phyloP scores from a whole-genome alignment of 139 green algal species.

The Tetradesmus lagerheimii region DNA sequence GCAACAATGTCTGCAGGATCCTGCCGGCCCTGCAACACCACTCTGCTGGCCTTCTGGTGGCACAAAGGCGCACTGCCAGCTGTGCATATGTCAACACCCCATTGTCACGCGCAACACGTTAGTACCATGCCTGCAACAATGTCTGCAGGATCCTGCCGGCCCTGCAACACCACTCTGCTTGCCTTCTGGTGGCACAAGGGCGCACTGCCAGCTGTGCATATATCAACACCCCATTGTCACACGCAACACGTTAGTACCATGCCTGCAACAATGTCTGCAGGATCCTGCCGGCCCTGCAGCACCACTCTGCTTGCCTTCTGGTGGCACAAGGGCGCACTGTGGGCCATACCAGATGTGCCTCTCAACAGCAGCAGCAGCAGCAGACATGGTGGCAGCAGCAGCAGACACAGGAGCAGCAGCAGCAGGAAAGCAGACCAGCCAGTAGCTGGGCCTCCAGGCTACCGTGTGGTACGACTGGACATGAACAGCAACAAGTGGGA shows the following conservation, averaged over 20 bases:
- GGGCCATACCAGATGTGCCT: conserved; percentile 36
- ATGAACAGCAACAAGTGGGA: background rate
- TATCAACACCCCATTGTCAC: background rate
- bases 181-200: background rate
- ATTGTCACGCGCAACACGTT: background rate
- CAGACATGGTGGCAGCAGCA: background rate
- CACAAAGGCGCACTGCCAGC: too few species aligned
- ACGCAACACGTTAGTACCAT: background rate
- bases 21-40: background rate
- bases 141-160: background rate
- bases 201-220: background rate
- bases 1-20: background rate
- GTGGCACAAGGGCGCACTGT: conserved; percentile 16
- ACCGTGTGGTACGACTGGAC: conserved; percentile 35
- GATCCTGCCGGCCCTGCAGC: background rate
- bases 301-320: conserved; percentile 44
- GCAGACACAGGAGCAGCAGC: conserved; percentile 8
- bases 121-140: background rate
- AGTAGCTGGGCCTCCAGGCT: background rate
- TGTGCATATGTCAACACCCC: background rate
- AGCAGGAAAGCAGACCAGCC: background rate
- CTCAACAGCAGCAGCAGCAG: background rate
- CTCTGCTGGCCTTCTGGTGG: background rate
- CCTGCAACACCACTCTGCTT: background rate
- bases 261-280: background rate